Conservation (phyloP, 352 stramenopile species). For the Phytophthora cajani region DNA sequence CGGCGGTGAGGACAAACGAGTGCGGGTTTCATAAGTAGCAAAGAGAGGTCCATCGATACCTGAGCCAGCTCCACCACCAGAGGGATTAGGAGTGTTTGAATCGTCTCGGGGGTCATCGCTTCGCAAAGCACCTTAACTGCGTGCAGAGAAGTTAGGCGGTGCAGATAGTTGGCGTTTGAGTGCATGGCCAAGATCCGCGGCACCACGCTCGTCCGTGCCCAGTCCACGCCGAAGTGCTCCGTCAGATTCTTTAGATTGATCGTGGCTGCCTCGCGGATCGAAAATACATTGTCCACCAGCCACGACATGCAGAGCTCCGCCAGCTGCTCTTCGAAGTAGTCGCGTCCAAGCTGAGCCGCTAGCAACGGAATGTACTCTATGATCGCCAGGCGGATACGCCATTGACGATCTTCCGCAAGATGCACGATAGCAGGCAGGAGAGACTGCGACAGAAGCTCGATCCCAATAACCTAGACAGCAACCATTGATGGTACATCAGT, state of each 20-base stretch:
- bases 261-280: conserved; percentile 96
- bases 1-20: background rate
- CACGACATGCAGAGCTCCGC: conserved; percentile 95
- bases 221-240: conserved; percentile 96
- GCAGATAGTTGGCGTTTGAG: conserved; percentile 93
- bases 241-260: conserved; percentile 96
- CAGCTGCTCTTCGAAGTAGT: conserved; percentile 98
- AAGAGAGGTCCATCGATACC: conserved; percentile 37
- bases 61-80: conserved; percentile 93
- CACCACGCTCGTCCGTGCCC: conserved; percentile 93
- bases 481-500: conserved; percentile 1
- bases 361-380: conserved; percentile 99
- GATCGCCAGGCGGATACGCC: conserved; percentile 97
- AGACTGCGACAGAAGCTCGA: conserved; percentile 97
- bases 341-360: conserved; percentile 93
- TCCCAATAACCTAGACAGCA: conserved; percentile 92
- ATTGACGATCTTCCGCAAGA: conserved; percentile 98
- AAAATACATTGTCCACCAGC: conserved; percentile 97
- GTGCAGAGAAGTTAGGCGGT: conserved; percentile 93
- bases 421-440: conserved; percentile 97
- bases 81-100: conserved; percentile 91
- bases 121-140: conserved; percentile 87
- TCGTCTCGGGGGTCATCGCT: conserved; percentile 75
- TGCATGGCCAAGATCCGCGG: conserved; percentile 96
- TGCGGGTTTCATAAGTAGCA: background rate